phyloP scores from a whole-genome alignment of 1,284 basidiomycete species.

The Marasmius fiardii region DNA sequence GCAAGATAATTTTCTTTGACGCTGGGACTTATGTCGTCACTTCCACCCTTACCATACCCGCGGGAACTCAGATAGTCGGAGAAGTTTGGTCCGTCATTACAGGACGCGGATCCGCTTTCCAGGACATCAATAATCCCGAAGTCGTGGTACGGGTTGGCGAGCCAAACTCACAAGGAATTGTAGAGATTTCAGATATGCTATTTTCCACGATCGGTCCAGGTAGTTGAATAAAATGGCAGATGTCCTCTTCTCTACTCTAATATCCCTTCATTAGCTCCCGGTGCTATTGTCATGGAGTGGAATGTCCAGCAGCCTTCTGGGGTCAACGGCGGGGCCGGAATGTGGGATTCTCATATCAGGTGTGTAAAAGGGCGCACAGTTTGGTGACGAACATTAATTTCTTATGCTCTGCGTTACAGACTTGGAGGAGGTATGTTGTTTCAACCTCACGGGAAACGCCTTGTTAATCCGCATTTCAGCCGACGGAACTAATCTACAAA shows the following conservation, averaged over 20 bases:
- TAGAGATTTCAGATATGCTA: slow-evolving; percentile 47
- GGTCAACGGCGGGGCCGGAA: slow-evolving; percentile 46
- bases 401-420: slow-evolving; percentile 12
- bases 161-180: slow-evolving; percentile 30
- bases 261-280: slow-evolving; percentile 35
- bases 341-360: slow-evolving; percentile 57
- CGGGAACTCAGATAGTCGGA: slow-evolving; percentile 54
- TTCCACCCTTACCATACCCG: slow-evolving; percentile 57
- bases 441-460: slow-evolving; percentile 26
- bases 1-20: slow-evolving; percentile 63
- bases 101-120: slow-evolving; percentile 50
- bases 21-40: slow-evolving; percentile 57
- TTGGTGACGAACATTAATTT: no score
- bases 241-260: background rate
- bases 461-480: slow-evolving; percentile 35
- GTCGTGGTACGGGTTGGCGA: slow-evolving; percentile 49
- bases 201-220: slow-evolving; percentile 41
- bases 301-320: slow-evolving; percentile 44
- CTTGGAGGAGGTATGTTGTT: slow-evolving; percentile 26
- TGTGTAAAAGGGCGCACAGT: slow-evolving; percentile 17
- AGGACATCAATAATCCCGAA: slow-evolving; percentile 41
- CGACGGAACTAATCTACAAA: slow-evolving; percentile 40
- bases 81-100: slow-evolving; percentile 64
- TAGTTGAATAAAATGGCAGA: slow-evolving; percentile 21
- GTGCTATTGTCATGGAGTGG: slow-evolving; percentile 59